A percentile compares a stretch with the other conserved stretches of the same genome.
Conservation (phyloP, 768 basidiomycete species). For the Leccinum fibrillosum region DNA sequence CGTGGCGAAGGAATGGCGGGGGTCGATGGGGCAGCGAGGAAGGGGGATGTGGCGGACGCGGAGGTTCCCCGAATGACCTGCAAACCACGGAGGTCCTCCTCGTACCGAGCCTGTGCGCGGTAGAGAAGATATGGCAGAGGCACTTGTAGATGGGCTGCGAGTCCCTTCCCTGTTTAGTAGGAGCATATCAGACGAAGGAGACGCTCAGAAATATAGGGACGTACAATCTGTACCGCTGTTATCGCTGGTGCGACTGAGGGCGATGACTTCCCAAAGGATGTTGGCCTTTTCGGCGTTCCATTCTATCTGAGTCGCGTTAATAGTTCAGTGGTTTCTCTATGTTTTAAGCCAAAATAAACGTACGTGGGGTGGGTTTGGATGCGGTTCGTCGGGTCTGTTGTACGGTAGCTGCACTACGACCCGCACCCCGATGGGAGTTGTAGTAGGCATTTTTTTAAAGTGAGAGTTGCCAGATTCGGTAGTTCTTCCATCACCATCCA, state of each 20-base stretch:
- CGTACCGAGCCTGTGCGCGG: constrained; percentile 78
- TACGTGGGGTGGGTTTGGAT: constrained; percentile 66
- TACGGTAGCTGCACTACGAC: constrained; percentile 79
- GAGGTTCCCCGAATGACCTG: constrained; percentile 68
- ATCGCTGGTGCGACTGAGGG: constrained; percentile 69
- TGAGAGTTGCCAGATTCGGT: constrained; percentile 6
- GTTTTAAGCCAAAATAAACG: constrained; percentile 24
- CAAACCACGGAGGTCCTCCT: constrained; percentile 78
- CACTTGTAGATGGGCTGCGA: constrained; percentile 75
- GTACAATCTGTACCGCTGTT: constrained; percentile 77
- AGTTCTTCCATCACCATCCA: neutral
- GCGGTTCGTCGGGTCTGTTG: constrained; percentile 69
- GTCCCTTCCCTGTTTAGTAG: constrained; percentile 65
- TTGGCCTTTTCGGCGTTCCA: constrained; percentile 85
- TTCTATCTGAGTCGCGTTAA: constrained; percentile 54
- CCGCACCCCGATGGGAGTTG: constrained; percentile 42
- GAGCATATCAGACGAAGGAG: neutral
- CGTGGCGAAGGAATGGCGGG: constrained; percentile 11
- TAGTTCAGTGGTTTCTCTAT: constrained; percentile 1
- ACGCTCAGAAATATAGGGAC: constrained; percentile 25
- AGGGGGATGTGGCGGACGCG: constrained; percentile 31
- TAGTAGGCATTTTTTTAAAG: constrained; percentile 1
- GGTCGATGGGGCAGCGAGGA: constrained; percentile 13
- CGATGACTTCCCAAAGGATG: constrained; percentile 84
- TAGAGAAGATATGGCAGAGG: constrained; percentile 84